Percentiles rank a stretch among this genome's conserved stretches.
Evolutionary conservation across 208 protist species (phyloP).

Genomic region (Acanthamoeba sp.): DNA sequence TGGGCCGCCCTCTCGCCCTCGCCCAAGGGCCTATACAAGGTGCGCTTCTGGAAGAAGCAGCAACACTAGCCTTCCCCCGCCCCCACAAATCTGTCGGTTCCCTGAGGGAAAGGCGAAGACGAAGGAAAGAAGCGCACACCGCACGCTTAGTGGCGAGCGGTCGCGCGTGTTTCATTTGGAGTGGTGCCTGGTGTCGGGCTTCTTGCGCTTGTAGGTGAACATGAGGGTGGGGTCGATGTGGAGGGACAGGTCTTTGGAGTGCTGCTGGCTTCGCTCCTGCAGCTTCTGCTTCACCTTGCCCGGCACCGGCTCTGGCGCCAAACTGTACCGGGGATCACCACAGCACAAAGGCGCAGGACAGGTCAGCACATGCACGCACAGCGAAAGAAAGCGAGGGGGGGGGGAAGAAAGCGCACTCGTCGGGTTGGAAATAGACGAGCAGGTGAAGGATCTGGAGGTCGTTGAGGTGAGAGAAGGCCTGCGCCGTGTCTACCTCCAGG

Average conservation of each 20-base stretch:
- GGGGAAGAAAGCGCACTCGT: constrained; percentile 4
- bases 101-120: neutral
- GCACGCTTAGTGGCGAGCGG: too few relatives aligned
- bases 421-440: constrained; percentile 65
- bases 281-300: constrained; percentile 62
- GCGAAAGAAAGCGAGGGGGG: neutral
- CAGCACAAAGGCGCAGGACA: neutral
- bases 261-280: constrained; percentile 71
- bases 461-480: constrained; percentile 73
- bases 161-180: constrained; percentile 30
- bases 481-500: constrained; percentile 36
- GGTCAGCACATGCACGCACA: neutral
- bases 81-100: too few relatives aligned
- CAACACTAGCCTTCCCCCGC: too few relatives aligned
- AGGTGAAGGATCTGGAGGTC: constrained; percentile 72
- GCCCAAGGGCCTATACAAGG: constrained; percentile 25
- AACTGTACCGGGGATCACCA: neutral
- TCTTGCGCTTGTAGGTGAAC: constrained; percentile 73
- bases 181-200: neutral
- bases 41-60: constrained; percentile 10
- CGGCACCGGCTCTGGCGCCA: constrained; percentile 60
- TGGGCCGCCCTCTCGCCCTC: constrained; percentile 28
- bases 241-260: constrained; percentile 40
- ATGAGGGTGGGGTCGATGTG: constrained; percentile 71
- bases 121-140: neutral